Base-by-base conservation (phyloP, 2,329 filamentous ascomycete genomes). In the Pseudonectria foliicola region DNA sequence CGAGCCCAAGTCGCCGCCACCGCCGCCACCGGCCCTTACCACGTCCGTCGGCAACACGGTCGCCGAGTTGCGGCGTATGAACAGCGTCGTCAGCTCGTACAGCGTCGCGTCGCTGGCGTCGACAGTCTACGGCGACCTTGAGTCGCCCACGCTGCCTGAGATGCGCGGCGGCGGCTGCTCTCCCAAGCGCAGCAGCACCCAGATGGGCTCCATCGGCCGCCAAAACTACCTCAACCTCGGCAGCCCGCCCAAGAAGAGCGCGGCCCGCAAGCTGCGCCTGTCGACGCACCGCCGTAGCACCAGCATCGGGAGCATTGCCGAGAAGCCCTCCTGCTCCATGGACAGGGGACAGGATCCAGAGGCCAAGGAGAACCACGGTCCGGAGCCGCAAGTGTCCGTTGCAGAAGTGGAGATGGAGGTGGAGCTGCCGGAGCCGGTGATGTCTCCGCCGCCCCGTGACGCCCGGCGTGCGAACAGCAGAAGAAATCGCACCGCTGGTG, bases 11-110 rank as follows among this genome's bases (percentile, higher is more conserved):
- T 42, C 23, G 35, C 40, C 0, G 24, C 26, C 8, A 21, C 37
- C 34, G 11, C 38, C 35, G 11, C 40, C 37, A 2, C 25, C 32
- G 13, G 34, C 13, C 15, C 32, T 24, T 25, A 38, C 33, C 21
- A 29, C 40, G 36, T 50, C 50, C 7, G 50, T 70, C 10, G 56
- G 63, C n/a, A 57, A 53, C 40, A 63, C 70, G 3, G 66, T 75
- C 21, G 63, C 64, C 13, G 67, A 74, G 52, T 66, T 77, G 37
- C 65, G 73, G 8, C 63, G 72, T 33, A 77, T 76, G 71, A 76
- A 77, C 57, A 75, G 69, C 53, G 56, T 67, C 34, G 48, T 72
- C 29, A 71, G 65, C 46, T 59, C 63, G 3, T 59, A 62, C 36
- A 70, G 67, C 56, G 52, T 54, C 13, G 58, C 60, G 2, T 66